Evolutionary conservation across 192 early-diverging fungal species (phyloP), one percentile per base, ranked within the genome.

Genomic region (Entomortierella chlamydospora): DNA sequence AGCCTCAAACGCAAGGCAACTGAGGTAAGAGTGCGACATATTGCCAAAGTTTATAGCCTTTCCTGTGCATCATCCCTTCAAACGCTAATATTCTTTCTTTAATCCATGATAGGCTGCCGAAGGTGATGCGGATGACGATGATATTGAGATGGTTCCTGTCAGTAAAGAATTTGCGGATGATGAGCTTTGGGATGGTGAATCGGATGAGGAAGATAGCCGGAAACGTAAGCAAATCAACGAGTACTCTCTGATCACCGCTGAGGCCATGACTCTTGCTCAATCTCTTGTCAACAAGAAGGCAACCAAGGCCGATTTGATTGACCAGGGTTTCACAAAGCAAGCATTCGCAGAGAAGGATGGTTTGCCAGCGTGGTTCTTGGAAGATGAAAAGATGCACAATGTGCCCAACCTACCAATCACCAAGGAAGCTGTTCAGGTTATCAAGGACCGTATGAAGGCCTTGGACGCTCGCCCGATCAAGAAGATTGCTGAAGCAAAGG

Each of bases 401-500:
- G 92, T 94, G 68, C 93, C 93, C 26, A 84, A 91, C 68, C 79
- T 96, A 52, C 98, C 98, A 9, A 91, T 98, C n/a, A 95, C 97
- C 28, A 98, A 98, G 82, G 98, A 99, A 86, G 96, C 98, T 4
- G 91, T 97, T 13, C 83, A 92, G 33, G 88, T 94, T 56, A 90
- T 99, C 65, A 83, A 86, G 65, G 91, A 96, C 52, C 90, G 91
- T 65, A 86, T 95, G 60, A 90, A 89, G 83, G 96, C 94, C 23
- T 86, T 99, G 70, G 93, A 99, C 81, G 98, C 96, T 4, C 93
- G 97, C 26, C 97, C 98, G 23, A 99, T 99, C 83, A 99, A 99
- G 83, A 99, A 98, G 89, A 92, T 99, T 39, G 96, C 96, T 12
- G 98, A 99, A 86, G 98, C 98, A 51, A 98, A 96, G 84, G 96